These are phyloP conservation scores for Ophiognomonia clavigignenti-juglandacearum DNA, from an alignment of 2,329 filamentous ascomycete genomes.

Conservation along the genomic window DNA sequence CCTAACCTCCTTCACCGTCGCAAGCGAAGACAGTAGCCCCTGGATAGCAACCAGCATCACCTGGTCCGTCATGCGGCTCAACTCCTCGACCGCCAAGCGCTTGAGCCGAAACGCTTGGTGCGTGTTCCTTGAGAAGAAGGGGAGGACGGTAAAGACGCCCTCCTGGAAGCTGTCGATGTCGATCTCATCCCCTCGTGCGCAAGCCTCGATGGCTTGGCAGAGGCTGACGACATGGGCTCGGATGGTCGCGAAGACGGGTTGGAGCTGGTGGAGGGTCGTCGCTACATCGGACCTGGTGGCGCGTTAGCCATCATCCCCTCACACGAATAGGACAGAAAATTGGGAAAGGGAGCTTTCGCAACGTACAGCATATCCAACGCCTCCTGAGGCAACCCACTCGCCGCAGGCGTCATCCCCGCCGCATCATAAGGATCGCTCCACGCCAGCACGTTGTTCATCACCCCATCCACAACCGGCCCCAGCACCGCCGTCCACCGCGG, in stretches of 20 bases:
- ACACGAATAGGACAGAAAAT: too few relatives aligned
- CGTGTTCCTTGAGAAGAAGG: not conserved
- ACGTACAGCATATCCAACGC: not conserved
- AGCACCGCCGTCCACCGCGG: too few relatives aligned
- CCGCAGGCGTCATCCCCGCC: not conserved
- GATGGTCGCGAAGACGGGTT: not conserved
- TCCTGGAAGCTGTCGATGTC: not conserved
- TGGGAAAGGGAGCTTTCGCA: not conserved
- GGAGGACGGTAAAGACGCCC: not conserved
- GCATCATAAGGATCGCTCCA: not conserved
- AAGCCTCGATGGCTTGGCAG: not conserved
- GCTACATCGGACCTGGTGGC: too few relatives aligned
- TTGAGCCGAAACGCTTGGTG: not conserved
- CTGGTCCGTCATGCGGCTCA: not conserved
- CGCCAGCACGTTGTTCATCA: not conserved
- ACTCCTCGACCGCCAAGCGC: not conserved
- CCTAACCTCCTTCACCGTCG: not conserved
- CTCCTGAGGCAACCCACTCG: not conserved
- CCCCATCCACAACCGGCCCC: not conserved
- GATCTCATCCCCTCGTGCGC: not conserved
- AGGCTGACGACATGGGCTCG: not conserved
- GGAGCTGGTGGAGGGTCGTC: not conserved
- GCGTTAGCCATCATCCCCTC: too few relatives aligned
- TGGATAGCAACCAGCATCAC: not conserved
- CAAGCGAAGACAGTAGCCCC: not conserved